These are phyloP conservation scores for Aspergillus cavernicola DNA, from an alignment of 495 filamentous ascomycete genomes.

Conservation along the genomic window DNA sequence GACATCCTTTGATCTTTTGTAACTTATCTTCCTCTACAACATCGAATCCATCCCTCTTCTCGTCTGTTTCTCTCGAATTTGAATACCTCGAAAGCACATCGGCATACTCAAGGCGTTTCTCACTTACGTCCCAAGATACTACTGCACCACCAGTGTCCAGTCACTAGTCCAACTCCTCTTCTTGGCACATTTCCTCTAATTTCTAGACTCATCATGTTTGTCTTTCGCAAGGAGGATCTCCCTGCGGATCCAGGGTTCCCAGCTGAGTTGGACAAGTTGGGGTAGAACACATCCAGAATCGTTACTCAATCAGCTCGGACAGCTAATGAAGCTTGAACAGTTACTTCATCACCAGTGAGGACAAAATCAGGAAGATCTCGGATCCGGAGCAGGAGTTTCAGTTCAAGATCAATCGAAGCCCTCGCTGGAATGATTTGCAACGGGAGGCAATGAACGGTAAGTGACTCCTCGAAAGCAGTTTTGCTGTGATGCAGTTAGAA, in stretches of 20 bases:
- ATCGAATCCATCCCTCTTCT: too few relatives aligned
- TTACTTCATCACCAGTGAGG: conserved; percentile 66
- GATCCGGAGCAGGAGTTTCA: conserved; percentile 66
- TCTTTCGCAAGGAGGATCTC: conserved; percentile 56
- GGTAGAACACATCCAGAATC: conserved; percentile 46
- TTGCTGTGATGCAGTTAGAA: not conserved
- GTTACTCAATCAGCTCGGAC: too few relatives aligned
- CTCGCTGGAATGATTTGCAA: conserved; percentile 66
- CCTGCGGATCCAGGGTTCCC: conserved; percentile 67
- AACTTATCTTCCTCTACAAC: too few relatives aligned
- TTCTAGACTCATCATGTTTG: conserved; percentile 59
- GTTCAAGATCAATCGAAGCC: conserved; percentile 66
- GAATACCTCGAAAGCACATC: too few relatives aligned
- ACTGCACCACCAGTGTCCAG: too few relatives aligned
- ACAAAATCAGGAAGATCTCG: conserved; percentile 65
- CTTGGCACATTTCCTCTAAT: not conserved
- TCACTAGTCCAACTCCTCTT: too few relatives aligned
- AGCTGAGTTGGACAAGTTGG: conserved; percentile 59
- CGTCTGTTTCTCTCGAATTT: too few relatives aligned
- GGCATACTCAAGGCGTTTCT: too few relatives aligned
- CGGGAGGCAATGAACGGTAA: conserved; percentile 67
- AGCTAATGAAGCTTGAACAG: conserved; percentile 33
- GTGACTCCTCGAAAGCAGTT: not conserved
- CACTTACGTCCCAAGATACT: too few relatives aligned
- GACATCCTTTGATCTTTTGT: not conserved